Evolutionary conservation across 2,329 filamentous ascomycete species (phyloP), one percentile per base, ranked within the genome.

Genomic region (Phaeomoniella chlamydospora): DNA sequence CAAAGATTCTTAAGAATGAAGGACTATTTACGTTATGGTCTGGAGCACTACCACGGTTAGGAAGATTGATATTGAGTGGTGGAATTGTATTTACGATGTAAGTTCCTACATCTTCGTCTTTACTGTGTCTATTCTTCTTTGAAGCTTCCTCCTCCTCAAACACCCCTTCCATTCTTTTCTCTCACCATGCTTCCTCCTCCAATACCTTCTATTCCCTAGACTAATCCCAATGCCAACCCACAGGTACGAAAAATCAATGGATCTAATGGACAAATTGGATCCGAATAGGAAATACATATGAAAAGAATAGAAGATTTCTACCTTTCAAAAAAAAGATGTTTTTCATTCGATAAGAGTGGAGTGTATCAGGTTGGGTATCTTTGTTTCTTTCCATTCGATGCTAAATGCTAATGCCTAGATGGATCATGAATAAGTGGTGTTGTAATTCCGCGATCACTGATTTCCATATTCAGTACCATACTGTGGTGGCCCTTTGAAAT

Each of bases 1-100:
- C 72, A 9, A 69, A 78, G 50, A 93, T 98, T 45, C 80, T 90
- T 56, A 82, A 76, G 59, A 77, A 94, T 36, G 90, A 98, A 60
- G 88, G 90, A 2, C 38, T 96, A 10, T 55, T 88, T 29, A 94
- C 87, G 1, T 82, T 96, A 45, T 98, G 90, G 90, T 88, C 83
- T 46, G 90, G 90, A 16, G 88, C 90, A 15, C 53, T 96, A 46
- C 90, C 90, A 1, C 69, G 90, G 37, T 59, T 98, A 49, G 88
- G 77, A 15, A 69, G 90, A 39, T 57, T 98, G 47, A 81, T 94
- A 30, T 59, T 96, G 58, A 94, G 86, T 51, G 90, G 90, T 38
- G 90, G 90, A 13, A 94, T 98, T 51, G 90, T 98, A 29, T 98
- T 98, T 53, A 92, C 90, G 15, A 92, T 96, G 74, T 79, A 59